A percentile compares a stretch with the other conserved stretches of the same genome.
These are phyloP conservation scores for Crucihimalaya himalaica DNA, from an alignment of 345 rosid genomes.

Conservation along the genomic window DNA sequence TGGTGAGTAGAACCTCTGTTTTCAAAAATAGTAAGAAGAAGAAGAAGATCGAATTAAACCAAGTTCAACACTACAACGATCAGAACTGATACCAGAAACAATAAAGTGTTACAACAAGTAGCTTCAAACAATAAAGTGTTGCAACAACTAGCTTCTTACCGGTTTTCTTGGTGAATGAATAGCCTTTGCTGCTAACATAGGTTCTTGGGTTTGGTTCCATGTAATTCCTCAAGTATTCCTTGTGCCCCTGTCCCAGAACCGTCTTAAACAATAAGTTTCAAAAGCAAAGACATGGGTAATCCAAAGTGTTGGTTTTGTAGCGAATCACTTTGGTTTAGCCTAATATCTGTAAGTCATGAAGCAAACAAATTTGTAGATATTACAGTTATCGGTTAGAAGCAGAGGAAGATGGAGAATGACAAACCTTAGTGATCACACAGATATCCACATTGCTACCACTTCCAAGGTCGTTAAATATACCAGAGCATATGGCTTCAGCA, in stretches of 20 bases:
- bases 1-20: conserved; percentile 69
- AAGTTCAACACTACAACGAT: neutral
- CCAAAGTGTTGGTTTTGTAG: neutral
- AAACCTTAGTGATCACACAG: conserved; percentile 84
- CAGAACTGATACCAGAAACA: conserved; percentile 9
- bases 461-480: conserved; percentile 80
- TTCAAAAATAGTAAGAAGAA: conserved; percentile 5
- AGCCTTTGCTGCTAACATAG: conserved; percentile 56
- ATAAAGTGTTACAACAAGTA: neutral
- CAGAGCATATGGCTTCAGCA: conserved; percentile 73
- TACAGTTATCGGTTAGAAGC: neutral
- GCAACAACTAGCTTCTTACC: conserved; percentile 44
- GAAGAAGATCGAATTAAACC: neutral
- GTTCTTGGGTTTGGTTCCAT: conserved; percentile 78
- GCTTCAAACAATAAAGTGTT: conserved; percentile 15
- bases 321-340: neutral
- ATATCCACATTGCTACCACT: conserved; percentile 93
- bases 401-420: conserved; percentile 1
- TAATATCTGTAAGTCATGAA: neutral
- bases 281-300: neutral
- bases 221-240: conserved; percentile 79
- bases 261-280: conserved; percentile 7
- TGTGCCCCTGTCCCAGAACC: conserved; percentile 55
- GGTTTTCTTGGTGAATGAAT: conserved; percentile 69
- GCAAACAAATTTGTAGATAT: conserved; percentile 1